Base-by-base conservation (phyloP, 306 rosid genomes). In the Begonia peltatifolia region DNA sequence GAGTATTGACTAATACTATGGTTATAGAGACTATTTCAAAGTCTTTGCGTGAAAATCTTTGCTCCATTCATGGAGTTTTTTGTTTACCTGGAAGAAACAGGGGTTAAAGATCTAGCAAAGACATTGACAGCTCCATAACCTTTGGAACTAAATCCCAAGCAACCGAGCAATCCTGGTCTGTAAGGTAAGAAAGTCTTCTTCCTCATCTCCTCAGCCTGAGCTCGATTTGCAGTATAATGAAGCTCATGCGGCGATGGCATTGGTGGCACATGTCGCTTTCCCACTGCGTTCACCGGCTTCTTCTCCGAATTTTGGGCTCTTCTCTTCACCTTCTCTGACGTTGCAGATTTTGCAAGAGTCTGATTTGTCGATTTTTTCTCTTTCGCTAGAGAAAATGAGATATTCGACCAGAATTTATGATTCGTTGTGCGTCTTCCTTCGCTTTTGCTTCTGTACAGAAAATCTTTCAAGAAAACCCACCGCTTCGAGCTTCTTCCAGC, bases 111-210 rank as follows among this genome's bases (percentile, higher is more conserved):
- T 74, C 99, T 92, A 23, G 93, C 96, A 47, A 92, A 77, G 57
- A 94, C 99, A 75, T 76, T 86, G 79, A 92, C 73, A 35, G 96
- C 99, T 43, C 96, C 99, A 58, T 92, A 92, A 12, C 99, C 94
- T 65, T 83, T 92, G 0, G 96, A 92, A 62, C 88, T 92, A 67
- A 92, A 92, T 3, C 99, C 99, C 66, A 92, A 75, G 67, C 99
- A 86, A 2, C 99, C 99, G 36, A 92, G 78, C 54, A 92, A 57
- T 15, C 96, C 99, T 61, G 86, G 96, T 57, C 81, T 73, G 54
- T 92, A 92, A 12, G 99, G 99, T 75, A 92, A 61, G 68, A 76
- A 92, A 3, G 99, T 92, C 87, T 92, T 92, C 76, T 65, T 92
- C 68, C 84, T 81, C 82, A 87, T 51, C 68, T 83, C 99, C 71